phyloP scores from a whole-genome alignment of 2,329 filamentous ascomycete genomes.

The Ceratocystis albifundus region DNA sequence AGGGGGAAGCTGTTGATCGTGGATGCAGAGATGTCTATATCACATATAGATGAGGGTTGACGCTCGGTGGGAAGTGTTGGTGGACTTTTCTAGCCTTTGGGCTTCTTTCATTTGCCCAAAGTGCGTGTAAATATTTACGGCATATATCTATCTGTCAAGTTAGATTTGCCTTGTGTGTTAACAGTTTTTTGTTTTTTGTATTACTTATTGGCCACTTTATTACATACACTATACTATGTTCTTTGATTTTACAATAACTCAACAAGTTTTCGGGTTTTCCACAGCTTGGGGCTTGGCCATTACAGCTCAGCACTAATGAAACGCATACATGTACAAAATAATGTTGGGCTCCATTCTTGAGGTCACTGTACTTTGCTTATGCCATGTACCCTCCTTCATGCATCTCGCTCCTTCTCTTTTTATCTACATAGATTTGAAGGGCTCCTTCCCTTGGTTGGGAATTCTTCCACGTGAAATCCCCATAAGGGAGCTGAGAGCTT shows the following conservation, averaged over 20 bases:
- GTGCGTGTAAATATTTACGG: conserved; percentile 20
- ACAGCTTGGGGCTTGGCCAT: too few relatives aligned
- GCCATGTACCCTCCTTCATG: too few relatives aligned
- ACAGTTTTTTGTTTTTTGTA: conserved; percentile 18
- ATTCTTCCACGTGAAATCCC: background rate
- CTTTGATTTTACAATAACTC: background rate
- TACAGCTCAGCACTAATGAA: too few relatives aligned
- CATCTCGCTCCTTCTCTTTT: background rate
- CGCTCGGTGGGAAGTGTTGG: background rate
- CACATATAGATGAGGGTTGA: too few relatives aligned
- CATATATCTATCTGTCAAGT: conserved; percentile 7
- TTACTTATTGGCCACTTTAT: conserved; percentile 13
- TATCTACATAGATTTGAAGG: background rate
- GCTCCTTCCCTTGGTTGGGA: background rate
- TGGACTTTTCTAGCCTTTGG: conserved; percentile 2
- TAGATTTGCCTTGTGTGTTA: conserved; percentile 12
- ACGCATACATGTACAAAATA: too few relatives aligned
- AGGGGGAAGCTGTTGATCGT: background rate
- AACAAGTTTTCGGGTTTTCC: background rate
- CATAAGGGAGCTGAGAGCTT: background rate
- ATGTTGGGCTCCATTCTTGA: too few relatives aligned
- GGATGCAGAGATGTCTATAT: too few relatives aligned
- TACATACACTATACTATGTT: too few relatives aligned
- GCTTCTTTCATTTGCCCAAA: background rate
- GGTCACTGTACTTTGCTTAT: too few relatives aligned